A percentile compares a stretch with the other conserved stretches of the same genome.
Conservation (phyloP, 73 alveolate genomes). For the Symbiodinium pilosum region DNA sequence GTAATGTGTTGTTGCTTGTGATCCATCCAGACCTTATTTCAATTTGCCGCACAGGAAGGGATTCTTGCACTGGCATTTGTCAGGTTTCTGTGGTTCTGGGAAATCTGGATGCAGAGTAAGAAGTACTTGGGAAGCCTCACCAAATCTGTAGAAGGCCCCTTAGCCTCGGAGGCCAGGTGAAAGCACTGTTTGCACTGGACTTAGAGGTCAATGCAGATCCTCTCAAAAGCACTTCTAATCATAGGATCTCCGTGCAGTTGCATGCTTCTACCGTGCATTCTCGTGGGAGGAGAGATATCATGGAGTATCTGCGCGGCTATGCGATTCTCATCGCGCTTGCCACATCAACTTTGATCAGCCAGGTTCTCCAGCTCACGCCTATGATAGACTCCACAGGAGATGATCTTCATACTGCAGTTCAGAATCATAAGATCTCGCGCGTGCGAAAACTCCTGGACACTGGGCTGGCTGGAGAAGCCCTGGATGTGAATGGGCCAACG, state of each 20-base stretch:
- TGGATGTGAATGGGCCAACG: constrained; percentile 87
- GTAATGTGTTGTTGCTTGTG: too few species aligned
- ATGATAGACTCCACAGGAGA: constrained; percentile 18
- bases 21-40: too few species aligned
- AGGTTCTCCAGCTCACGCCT: constrained; percentile 6
- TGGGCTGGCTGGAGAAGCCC: constrained; percentile 59
- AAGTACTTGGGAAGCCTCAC: too few species aligned
- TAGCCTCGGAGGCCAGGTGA: too few species aligned
- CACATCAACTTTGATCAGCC: constrained; percentile 13
- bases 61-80: too few species aligned
- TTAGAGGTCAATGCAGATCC: too few species aligned
- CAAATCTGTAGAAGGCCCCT: too few species aligned
- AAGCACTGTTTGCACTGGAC: too few species aligned
- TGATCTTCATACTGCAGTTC: constrained; percentile 78
- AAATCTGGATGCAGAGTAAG: too few species aligned
- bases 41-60: too few species aligned
- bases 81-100: too few species aligned
- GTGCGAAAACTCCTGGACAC: neutral
- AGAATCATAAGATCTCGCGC: constrained; percentile 12
- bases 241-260: neutral
- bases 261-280: neutral
- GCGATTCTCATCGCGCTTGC: neutral
- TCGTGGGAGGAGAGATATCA: neutral
- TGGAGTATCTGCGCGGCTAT: constrained; percentile 13
- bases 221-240: too few species aligned